Conservation (phyloP, 306 rosid species). For the Crotalaria pallida region DNA sequence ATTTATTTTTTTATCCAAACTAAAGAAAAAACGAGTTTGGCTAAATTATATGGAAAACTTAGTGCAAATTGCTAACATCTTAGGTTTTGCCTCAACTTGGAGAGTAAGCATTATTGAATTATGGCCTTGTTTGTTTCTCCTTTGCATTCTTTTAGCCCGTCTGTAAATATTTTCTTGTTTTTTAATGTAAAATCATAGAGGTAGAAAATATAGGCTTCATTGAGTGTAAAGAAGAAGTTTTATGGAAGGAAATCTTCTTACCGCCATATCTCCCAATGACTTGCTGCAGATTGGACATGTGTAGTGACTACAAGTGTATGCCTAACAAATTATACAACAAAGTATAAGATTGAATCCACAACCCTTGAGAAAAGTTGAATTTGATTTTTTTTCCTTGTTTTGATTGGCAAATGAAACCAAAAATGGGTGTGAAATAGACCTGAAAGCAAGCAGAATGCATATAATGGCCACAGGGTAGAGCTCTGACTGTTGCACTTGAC, state of each 20-base stretch:
- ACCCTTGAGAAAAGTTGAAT: not conserved
- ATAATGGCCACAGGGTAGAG: constrained; percentile 93
- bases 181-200: constrained; percentile 1
- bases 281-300: constrained; percentile 98
- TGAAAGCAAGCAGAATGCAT: constrained; percentile 99
- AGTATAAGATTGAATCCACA: constrained; percentile 28
- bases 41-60: not conserved
- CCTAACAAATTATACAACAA: constrained; percentile 46
- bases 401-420: not conserved
- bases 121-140: not conserved
- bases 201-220: not conserved
- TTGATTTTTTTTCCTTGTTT: not conserved
- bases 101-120: not conserved
- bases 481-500: constrained; percentile 91
- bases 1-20: not conserved
- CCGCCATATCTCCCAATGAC: constrained; percentile 98
- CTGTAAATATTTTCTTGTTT: not conserved
- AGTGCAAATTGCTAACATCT: not conserved
- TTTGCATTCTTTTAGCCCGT: not conserved
- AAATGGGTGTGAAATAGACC: constrained; percentile 42
- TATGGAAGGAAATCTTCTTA: constrained; percentile 35
- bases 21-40: not conserved
- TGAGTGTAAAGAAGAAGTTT: not conserved
- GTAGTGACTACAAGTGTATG: constrained; percentile 93
- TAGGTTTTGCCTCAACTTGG: constrained; percentile 4